These are phyloP conservation scores for Paramecium primaurelia DNA, from an alignment of 73 alveolate species.

Conservation along the genomic window DNA sequence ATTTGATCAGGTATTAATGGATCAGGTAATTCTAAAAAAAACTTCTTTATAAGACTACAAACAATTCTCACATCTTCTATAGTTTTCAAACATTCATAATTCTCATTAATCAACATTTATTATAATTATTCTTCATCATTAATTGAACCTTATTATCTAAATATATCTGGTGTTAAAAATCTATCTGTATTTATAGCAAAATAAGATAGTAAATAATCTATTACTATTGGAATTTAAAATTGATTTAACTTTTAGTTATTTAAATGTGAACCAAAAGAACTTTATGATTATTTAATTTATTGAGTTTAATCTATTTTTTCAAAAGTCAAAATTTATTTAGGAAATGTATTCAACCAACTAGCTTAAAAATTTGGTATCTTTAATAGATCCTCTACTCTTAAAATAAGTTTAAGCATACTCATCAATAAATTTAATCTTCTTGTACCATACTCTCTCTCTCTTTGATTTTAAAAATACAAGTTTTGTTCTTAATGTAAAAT, in stretches of 20 bases:
- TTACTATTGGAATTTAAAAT: background rate
- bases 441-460: background rate
- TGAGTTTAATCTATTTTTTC: background rate
- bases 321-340: background rate
- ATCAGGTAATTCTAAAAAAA: background rate
- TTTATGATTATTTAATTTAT: background rate
- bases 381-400: background rate
- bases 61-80: background rate
- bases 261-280: background rate
- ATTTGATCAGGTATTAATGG: background rate
- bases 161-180: background rate
- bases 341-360: background rate
- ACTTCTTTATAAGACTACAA: background rate
- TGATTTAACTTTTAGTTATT: background rate
- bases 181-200: background rate
- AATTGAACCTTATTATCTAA: conserved; percentile 3
- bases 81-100: conserved; percentile 9
- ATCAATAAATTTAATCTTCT: background rate
- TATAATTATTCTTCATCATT: background rate
- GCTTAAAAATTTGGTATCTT: background rate
- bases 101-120: background rate
- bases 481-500: background rate
- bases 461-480: background rate
- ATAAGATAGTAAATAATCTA: background rate
- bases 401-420: background rate